phyloP scores from a whole-genome alignment of 371 early-diverging fungal species.

The Actinomortierella ambigua region DNA sequence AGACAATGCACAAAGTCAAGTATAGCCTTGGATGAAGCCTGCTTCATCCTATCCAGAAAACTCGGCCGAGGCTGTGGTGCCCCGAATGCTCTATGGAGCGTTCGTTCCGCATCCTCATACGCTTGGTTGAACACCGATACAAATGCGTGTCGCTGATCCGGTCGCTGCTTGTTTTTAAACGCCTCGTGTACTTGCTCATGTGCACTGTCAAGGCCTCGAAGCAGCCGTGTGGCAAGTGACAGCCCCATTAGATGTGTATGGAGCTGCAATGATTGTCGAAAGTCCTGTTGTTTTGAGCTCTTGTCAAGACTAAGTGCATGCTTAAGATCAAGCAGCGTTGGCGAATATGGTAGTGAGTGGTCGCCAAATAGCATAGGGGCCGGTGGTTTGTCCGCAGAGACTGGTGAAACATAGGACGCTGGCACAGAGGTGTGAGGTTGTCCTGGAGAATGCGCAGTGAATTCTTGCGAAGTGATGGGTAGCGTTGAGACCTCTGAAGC shows the following conservation, averaged over 20 bases:
- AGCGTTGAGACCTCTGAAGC: background rate
- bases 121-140: conserved; percentile 31
- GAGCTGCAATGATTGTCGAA: conserved; percentile 36
- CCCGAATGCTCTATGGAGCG: conserved; percentile 25
- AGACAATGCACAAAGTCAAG: conserved; percentile 32
- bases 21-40: conserved; percentile 25
- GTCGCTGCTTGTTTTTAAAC: conserved; percentile 41
- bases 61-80: conserved; percentile 44
- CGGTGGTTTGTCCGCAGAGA: background rate
- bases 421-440: too few relatives aligned
- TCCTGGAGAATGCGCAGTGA: too few relatives aligned
- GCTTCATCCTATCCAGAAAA: conserved; percentile 44
- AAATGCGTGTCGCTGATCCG: conserved; percentile 41
- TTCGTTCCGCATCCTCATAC: conserved; percentile 38
- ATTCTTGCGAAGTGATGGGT: too few relatives aligned
- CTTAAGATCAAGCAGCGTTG: conserved; percentile 25
- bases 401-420: too few relatives aligned
- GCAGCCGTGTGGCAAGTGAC: conserved; percentile 27
- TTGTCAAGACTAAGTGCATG: conserved; percentile 39
- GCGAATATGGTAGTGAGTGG: conserved; percentile 35
- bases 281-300: conserved; percentile 45
- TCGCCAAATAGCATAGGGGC: conserved; percentile 37
- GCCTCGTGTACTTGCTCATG: conserved; percentile 46
- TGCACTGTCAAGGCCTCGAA: conserved; percentile 36
- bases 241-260: conserved; percentile 43